Conservation (phyloP, 805 yeast genomes). For the Suhomyces canberraensis region DNA sequence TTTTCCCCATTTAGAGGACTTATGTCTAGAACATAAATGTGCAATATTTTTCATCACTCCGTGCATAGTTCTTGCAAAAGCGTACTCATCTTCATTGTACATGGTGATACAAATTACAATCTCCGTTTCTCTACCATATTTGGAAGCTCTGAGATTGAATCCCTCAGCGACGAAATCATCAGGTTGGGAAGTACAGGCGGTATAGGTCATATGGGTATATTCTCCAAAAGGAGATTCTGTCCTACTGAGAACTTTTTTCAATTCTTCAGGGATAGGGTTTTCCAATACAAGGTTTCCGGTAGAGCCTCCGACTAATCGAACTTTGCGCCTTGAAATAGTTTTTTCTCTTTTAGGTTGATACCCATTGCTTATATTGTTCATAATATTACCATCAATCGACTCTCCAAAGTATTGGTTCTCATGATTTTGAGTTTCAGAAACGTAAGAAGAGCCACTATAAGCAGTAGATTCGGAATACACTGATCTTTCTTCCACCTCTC, state of each 20-base stretch:
- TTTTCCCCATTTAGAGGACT: conserved; percentile 89
- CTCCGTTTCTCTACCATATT: conserved; percentile 87
- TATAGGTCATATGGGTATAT: conserved; percentile 92
- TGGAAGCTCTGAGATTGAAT: conserved; percentile 81
- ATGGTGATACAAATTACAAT: conserved; percentile 89
- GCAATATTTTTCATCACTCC: conserved; percentile 91
- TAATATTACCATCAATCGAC: conserved; percentile 46
- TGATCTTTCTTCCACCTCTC: conserved; percentile 31
- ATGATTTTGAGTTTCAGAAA: conserved; percentile 13
- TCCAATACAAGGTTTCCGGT: conserved; percentile 85
- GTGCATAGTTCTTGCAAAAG: conserved; percentile 91
- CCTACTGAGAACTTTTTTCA: conserved; percentile 78
- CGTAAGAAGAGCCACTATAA: conserved; percentile 29
- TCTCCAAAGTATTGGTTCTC: conserved; percentile 40
- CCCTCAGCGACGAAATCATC: conserved; percentile 79
- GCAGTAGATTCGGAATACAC: conserved; percentile 35
- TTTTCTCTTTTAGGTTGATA: conserved; percentile 63
- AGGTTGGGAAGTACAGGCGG: conserved; percentile 94
- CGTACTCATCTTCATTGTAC: conserved; percentile 92
- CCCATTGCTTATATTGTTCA: conserved; percentile 40
- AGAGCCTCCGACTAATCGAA: conserved; percentile 56
- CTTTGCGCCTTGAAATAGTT: conserved; percentile 67
- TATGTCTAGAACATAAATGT: conserved; percentile 75
- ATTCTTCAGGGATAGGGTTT: conserved; percentile 89
- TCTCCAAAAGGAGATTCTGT: conserved; percentile 80